Evolutionary conservation across 108 stramenopile genomes (phyloP), one percentile per base, ranked within the genome.

Genomic region (Cyclotella baltica): DNA sequence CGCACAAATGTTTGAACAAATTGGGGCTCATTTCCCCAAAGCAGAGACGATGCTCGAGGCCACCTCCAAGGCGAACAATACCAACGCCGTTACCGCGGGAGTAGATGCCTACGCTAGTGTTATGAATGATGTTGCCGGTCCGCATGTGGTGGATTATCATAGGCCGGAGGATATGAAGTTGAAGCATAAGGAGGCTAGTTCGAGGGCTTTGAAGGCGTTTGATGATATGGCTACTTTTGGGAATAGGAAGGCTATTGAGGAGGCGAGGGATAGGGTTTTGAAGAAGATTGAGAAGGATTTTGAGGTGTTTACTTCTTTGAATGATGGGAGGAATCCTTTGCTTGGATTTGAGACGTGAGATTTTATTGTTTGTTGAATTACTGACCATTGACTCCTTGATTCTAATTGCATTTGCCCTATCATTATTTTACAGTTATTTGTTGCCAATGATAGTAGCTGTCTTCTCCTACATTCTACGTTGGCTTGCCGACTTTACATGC

Each of bases 21-120:
- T 80, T 31, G 98, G 96, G 8, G 92, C 92, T 9, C 77, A 88
- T 51, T 99, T 99, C 71, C 98, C 98, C 0, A 92, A 97, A 76
- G 97, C 99, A 0, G 89, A 92, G 71, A 98, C 98, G 27, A 83
- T 99, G 91, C 85, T 99, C 28, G 97, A 96, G 57, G 99, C 99
- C 0, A 99, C 99, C 16, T 93, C 98, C 0, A 77, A 87, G 56
- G 98, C 97, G 47, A 98, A 98, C 88, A 99, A 98, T 76, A 70
- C 88, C 35, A 98, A 97, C 76, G 98, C 99, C 31, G 75, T 86
- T 29, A 80, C 87, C 18, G 28, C 88, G 51, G 93, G 96, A 31
- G 68, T 97, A n/a, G 77, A 72, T 11, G 75, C 84, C 23, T 99
- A 98, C 77, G 89, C 93, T 72, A 88, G 89, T 20, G 72, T 84